These are phyloP conservation scores for Xylariaceae sp. DNA, from an alignment of 2,329 filamentous ascomycete genomes.

Conservation along the genomic window DNA sequence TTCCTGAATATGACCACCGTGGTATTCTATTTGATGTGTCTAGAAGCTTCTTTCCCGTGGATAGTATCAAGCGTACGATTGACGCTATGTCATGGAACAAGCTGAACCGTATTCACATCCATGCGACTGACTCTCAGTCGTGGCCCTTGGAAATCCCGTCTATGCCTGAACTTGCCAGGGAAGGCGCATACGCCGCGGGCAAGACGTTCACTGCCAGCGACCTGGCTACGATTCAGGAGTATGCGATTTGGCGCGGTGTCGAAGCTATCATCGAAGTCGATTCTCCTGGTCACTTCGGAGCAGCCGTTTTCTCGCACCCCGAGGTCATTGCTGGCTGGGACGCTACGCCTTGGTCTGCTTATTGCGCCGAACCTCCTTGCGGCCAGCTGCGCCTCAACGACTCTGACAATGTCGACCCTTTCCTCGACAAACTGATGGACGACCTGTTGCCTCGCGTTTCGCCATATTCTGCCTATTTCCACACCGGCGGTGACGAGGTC, in stretches of 20 bases:
- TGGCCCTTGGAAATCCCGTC: conserved; percentile 80
- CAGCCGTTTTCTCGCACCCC: conserved; percentile 62
- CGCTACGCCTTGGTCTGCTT: conserved; percentile 52
- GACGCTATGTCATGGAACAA: conserved; percentile 76
- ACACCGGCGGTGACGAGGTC: conserved; percentile 84
- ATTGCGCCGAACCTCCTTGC: conserved; percentile 61
- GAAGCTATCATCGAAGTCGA: conserved; percentile 74
- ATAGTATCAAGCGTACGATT: conserved; percentile 69
- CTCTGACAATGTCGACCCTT: conserved; percentile 64
- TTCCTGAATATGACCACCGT: conserved; percentile 70
- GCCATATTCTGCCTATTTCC: conserved; percentile 71
- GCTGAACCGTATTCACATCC: conserved; percentile 76
- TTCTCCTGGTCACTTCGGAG: conserved; percentile 74
- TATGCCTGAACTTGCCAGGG: conserved; percentile 65
- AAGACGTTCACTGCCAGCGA: conserved; percentile 65
- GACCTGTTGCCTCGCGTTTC: conserved; percentile 70
- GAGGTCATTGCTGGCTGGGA: conserved; percentile 67
- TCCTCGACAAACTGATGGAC: conserved; percentile 68
- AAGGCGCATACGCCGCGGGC: conserved; percentile 68
- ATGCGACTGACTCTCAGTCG: conserved; percentile 78
- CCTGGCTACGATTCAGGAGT: conserved; percentile 63
- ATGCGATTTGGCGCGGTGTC: conserved; percentile 65
- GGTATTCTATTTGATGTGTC: conserved; percentile 77
- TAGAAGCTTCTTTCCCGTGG: conserved; percentile 65
- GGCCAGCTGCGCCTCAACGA: conserved; percentile 75